phyloP scores from a whole-genome alignment of 352 stramenopile genomes.

The Phytophthora pinifolia region DNA sequence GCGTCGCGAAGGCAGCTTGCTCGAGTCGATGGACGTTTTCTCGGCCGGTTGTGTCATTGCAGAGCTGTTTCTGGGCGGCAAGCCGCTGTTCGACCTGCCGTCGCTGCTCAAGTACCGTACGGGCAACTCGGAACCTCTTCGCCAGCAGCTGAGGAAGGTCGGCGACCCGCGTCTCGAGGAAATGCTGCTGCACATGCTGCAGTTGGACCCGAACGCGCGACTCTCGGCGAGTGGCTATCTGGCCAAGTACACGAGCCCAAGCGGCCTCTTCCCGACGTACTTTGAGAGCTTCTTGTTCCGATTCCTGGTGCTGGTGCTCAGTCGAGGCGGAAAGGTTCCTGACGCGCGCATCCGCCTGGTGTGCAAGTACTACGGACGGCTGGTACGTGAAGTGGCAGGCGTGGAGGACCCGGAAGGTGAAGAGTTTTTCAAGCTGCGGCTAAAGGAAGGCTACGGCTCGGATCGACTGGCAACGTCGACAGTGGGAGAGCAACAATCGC shows the following conservation, averaged over 20 bases:
- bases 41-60: constrained; percentile 97
- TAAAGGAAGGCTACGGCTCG: constrained; percentile 84
- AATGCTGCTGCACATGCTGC: constrained; percentile 93
- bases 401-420: constrained; percentile 90
- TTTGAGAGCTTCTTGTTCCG: constrained; percentile 90
- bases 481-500: constrained; percentile 43
- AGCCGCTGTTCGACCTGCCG: constrained; percentile 94
- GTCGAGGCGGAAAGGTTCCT: constrained; percentile 80
- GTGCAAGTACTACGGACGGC: constrained; percentile 91
- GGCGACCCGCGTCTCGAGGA: constrained; percentile 89
- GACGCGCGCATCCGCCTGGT: constrained; percentile 93
- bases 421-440: constrained; percentile 87
- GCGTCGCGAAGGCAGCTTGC: constrained; percentile 61
- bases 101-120: constrained; percentile 89
- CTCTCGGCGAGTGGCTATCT: constrained; percentile 90
- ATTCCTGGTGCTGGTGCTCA: constrained; percentile 87
- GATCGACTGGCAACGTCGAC: constrained; percentile 51
- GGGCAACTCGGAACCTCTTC: constrained; percentile 67
- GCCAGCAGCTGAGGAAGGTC: constrained; percentile 92
- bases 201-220: constrained; percentile 87
- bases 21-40: constrained; percentile 98
- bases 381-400: constrained; percentile 91
- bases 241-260: constrained; percentile 71
- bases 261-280: constrained; percentile 76
- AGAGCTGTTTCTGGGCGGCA: constrained; percentile 95